Percentiles rank a stretch among this genome's conserved stretches.
Evolutionary conservation across 805 yeast genomes (phyloP).

Genomic region (Cephaloascus fragrans): DNA sequence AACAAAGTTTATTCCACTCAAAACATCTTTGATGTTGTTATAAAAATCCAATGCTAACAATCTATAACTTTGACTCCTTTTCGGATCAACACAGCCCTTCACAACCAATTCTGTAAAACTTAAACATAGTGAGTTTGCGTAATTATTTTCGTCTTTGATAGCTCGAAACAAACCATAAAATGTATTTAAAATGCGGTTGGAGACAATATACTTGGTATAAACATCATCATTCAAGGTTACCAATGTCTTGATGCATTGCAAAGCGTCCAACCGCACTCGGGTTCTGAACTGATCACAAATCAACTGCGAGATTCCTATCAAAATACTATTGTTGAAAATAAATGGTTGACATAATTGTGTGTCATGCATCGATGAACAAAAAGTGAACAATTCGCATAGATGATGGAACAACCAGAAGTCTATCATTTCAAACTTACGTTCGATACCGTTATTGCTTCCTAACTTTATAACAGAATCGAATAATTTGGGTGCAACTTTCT

Average conservation of each 20-base stretch:
- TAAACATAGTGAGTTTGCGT: conserved; percentile 67
- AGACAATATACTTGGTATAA: conserved; percentile 47
- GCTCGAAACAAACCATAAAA: conserved; percentile 40
- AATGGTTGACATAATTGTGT: conserved; percentile 48
- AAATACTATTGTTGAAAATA: conserved; percentile 47
- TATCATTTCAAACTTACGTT: conserved; percentile 3
- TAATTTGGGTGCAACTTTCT: conserved; percentile 46
- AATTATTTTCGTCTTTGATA: conserved; percentile 42
- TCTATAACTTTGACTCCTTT: conserved; percentile 14
- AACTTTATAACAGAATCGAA: conserved; percentile 38
- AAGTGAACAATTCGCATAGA: conserved; percentile 62
- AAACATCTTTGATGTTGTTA: conserved; percentile 15
- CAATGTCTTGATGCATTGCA: conserved; percentile 59
- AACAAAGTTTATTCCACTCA: conserved; percentile 20
- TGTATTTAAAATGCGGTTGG: conserved; percentile 38
- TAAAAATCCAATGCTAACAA: conserved; percentile 19
- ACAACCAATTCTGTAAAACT: conserved; percentile 47
- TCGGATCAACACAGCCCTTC: conserved; percentile 12
- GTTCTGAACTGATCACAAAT: conserved; percentile 30
- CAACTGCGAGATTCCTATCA: conserved; percentile 45
- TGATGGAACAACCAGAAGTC: conserved; percentile 41
- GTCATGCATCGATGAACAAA: conserved; percentile 61
- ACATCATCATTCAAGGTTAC: conserved; percentile 53
- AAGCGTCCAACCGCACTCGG: conserved; percentile 54
- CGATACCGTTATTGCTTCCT: conserved; percentile 4